Evolutionary conservation across 768 basidiomycete species (phyloP).

Genomic region (Chalciporus piperatus): DNA sequence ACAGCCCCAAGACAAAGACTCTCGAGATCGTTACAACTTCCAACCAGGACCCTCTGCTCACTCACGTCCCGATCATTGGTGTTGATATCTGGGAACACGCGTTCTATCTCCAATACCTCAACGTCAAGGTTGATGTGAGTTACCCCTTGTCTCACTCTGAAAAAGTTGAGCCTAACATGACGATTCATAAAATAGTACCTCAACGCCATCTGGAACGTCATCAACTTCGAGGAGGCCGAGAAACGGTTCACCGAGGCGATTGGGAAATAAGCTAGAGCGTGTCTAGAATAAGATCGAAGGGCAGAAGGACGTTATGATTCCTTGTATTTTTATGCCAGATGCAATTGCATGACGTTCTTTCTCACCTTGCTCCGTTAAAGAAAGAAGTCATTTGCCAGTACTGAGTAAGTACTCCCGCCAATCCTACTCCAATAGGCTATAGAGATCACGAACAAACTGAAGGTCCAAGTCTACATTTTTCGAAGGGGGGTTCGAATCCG

Average conservation of each 20-base stretch:
- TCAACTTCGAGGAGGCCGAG: constrained; percentile 75
- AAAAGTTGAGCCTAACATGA: too few species aligned
- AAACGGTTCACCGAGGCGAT: constrained; percentile 48
- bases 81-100: constrained; percentile 97
- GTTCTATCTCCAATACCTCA: constrained; percentile 95
- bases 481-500: too few species aligned
- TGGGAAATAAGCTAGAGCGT: constrained; percentile 37
- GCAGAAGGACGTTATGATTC: neutral
- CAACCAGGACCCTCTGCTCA: constrained; percentile 92
- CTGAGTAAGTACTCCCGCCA: too few species aligned
- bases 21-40: constrained; percentile 89
- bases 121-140: constrained; percentile 88
- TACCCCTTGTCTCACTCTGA: too few species aligned
- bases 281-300: neutral
- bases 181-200: constrained; percentile 48
- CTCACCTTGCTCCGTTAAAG: too few species aligned
- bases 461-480: too few species aligned
- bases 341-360: neutral
- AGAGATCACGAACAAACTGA: too few species aligned
- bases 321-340: neutral
- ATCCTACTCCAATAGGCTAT: too few species aligned
- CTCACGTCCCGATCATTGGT: constrained; percentile 79
- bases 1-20: constrained; percentile 59
- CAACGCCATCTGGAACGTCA: constrained; percentile 70
- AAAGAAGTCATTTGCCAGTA: too few species aligned